These are phyloP conservation scores for Phytophthora ramorum DNA, from an alignment of 352 stramenopile genomes.

Conservation along the genomic window DNA sequence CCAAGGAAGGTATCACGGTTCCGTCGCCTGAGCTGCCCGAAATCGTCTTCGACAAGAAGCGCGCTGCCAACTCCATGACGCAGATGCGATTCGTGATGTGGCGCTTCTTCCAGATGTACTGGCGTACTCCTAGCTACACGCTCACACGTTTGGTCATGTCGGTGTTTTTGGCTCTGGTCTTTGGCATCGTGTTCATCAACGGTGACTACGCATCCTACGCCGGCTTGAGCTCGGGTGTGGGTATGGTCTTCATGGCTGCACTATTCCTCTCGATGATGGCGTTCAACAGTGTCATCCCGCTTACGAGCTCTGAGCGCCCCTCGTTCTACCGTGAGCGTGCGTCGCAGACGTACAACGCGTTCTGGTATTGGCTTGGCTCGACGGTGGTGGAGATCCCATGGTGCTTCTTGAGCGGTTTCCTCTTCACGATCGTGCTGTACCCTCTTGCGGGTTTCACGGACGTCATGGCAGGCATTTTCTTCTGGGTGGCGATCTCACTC, in stretches of 20 bases:
- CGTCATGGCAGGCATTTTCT: constrained; percentile 16
- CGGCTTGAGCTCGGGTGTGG: constrained; percentile 42
- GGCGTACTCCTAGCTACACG: constrained; percentile 73
- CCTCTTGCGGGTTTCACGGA: constrained; percentile 13
- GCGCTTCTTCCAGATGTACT: constrained; percentile 47
- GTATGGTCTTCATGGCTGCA: constrained; percentile 75
- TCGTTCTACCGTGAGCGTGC: constrained; percentile 88
- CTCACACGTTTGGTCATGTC: constrained; percentile 51
- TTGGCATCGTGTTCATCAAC: constrained; percentile 69
- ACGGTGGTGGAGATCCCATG: constrained; percentile 78
- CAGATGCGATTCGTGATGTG: constrained; percentile 39
- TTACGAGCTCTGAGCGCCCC: constrained; percentile 76
- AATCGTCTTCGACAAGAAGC: constrained; percentile 38
- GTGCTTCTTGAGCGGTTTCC: constrained; percentile 2
- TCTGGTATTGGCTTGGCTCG: constrained; percentile 80
- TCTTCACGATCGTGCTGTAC: constrained; percentile 20
- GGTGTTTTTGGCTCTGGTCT: constrained; percentile 64
- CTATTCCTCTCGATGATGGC: constrained; percentile 62
- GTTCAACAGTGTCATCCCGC: constrained; percentile 62
- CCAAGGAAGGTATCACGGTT: constrained; percentile 31
- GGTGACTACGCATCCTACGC: constrained; percentile 37
- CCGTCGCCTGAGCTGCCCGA: constrained; percentile 31
- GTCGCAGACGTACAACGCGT: constrained; percentile 88
- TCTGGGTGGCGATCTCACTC: constrained; percentile 33
- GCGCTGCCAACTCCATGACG: constrained; percentile 25